Evolutionary conservation across 805 yeast genomes (phyloP).

Genomic region (Teunomyces funiuensis): DNA sequence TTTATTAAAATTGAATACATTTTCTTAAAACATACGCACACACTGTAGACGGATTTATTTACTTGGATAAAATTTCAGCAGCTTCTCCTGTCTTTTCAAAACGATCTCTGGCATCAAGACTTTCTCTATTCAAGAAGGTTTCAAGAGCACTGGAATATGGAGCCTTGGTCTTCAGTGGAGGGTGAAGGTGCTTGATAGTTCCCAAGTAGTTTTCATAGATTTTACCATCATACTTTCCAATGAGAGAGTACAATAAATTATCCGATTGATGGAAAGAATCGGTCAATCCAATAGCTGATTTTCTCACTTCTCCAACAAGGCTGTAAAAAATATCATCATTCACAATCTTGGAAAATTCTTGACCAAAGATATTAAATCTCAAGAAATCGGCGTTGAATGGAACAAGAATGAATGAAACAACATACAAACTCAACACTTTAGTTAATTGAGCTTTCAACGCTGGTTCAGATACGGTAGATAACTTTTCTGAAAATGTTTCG

Average conservation of each 20-base stretch:
- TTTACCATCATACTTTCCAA: slow-evolving; percentile 45
- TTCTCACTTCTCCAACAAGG: slow-evolving; percentile 37
- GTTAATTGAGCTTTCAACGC: slow-evolving; percentile 26
- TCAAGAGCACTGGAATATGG: slow-evolving; percentile 40
- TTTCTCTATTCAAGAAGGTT: slow-evolving; percentile 41
- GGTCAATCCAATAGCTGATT: slow-evolving; percentile 40
- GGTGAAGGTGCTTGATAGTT: slow-evolving; percentile 35
- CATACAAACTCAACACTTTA: slow-evolving; percentile 34
- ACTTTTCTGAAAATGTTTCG: slow-evolving; percentile 22
- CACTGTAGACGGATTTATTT: slow-evolving; percentile 1
- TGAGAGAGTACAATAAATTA: slow-evolving; percentile 41
- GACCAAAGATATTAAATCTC: slow-evolving; percentile 32
- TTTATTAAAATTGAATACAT: background rate
- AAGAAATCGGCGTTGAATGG: slow-evolving; percentile 39
- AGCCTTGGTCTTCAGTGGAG: slow-evolving; percentile 37
- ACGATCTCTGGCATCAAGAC: slow-evolving; percentile 38
- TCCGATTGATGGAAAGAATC: slow-evolving; percentile 47
- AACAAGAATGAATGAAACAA: slow-evolving; percentile 31
- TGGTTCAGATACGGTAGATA: slow-evolving; percentile 18
- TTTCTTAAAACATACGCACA: background rate
- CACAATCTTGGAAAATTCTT: slow-evolving; percentile 28
- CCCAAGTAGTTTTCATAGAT: slow-evolving; percentile 44
- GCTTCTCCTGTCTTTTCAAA: slow-evolving; percentile 36
- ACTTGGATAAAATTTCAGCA: slow-evolving; percentile 30
- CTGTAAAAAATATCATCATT: slow-evolving; percentile 29